Conservation (phyloP, 352 stramenopile species). For the Phytopythium ostracodes region DNA sequence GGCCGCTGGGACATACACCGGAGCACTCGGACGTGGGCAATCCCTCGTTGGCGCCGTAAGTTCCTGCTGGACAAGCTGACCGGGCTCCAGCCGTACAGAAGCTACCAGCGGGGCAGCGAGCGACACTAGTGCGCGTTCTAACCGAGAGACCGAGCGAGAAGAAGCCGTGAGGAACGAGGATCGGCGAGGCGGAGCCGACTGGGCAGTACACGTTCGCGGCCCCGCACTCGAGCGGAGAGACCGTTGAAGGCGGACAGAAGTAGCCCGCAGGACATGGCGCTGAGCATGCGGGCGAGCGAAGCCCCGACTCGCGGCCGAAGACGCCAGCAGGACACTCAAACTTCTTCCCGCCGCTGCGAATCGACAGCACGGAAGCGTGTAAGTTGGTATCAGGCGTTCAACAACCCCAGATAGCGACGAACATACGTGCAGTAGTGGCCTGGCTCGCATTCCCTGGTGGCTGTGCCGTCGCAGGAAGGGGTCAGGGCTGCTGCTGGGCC, state of each 20-base stretch:
- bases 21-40: constrained; percentile 34
- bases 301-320: constrained; percentile 42
- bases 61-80: constrained; percentile 42
- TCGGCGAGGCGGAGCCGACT: constrained; percentile 28
- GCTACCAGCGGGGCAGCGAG: constrained; percentile 39
- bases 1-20: constrained; percentile 43
- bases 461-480: neutral
- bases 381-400: neutral
- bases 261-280: constrained; percentile 56
- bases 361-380: neutral
- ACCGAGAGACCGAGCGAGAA: constrained; percentile 36
- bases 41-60: constrained; percentile 29
- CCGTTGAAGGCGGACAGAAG: constrained; percentile 47
- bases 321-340: constrained; percentile 49
- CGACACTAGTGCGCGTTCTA: constrained; percentile 21
- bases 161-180: constrained; percentile 27
- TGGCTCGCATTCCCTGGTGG: constrained; percentile 27
- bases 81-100: constrained; percentile 52
- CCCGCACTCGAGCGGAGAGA: constrained; percentile 37
- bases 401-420: neutral
- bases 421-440: constrained; percentile 68
- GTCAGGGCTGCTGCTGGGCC: neutral
- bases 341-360: constrained; percentile 25
- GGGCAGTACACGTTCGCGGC: constrained; percentile 50
- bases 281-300: constrained; percentile 42